A percentile compares a stretch with the other conserved stretches of the same genome.
Conservation (phyloP, 495 filamentous ascomycete species). For the Parathielavia hyrcaniae region DNA sequence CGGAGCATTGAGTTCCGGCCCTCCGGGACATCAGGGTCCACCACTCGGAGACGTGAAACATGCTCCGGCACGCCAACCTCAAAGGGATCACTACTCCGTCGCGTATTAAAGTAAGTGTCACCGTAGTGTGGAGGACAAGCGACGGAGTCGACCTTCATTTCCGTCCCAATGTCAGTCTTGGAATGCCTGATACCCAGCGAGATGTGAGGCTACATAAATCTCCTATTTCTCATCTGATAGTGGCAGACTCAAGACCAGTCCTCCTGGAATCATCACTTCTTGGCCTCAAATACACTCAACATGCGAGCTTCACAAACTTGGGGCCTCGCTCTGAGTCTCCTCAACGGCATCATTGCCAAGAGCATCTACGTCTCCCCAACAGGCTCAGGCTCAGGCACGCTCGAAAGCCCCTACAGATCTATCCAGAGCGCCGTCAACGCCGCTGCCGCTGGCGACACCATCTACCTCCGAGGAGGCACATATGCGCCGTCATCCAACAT, state of each 20-base stretch:
- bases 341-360: conserved; percentile 1
- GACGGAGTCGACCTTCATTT: background rate
- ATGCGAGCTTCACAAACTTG: background rate
- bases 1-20: conserved; percentile 1
- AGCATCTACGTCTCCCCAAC: conserved; percentile 5
- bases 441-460: conserved; percentile 7
- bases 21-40: background rate
- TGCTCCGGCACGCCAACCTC: background rate
- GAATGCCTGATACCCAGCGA: background rate
- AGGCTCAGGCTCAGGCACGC: conserved; percentile 4
- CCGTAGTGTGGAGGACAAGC: conserved; percentile 1
- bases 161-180: background rate
- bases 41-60: background rate
- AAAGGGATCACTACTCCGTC: conserved; percentile 6
- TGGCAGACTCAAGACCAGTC: background rate
- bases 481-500: conserved; percentile 7
- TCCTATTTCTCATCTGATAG: background rate
- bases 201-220: background rate
- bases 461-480: conserved; percentile 7
- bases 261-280: background rate
- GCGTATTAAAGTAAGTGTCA: background rate
- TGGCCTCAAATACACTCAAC: background rate
- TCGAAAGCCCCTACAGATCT: conserved; percentile 2
- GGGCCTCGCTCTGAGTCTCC: background rate
- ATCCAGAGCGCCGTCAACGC: conserved; percentile 8